Base-by-base conservation (phyloP, 768 basidiomycete species). In the Chlorophyllum brunneum region DNA sequence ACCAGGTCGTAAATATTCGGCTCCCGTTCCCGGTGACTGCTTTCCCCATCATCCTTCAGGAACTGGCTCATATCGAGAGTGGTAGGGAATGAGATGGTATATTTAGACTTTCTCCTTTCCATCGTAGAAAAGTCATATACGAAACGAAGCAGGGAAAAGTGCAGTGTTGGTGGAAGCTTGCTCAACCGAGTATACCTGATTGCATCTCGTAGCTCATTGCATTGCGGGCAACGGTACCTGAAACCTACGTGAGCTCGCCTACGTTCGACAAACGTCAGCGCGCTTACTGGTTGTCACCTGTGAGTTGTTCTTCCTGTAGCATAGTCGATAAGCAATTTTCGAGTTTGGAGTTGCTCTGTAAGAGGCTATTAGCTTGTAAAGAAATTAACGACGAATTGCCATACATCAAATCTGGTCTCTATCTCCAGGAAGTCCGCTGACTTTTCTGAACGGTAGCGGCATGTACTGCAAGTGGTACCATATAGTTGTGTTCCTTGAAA, bases 101-200 rank as follows among this genome's bases (percentile, higher is more conserved):
- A 79, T 65, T 93, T 93, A 48, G 85, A 86, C 70, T 98, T 98
- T 68, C 85, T 90, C 56, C 95, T 82, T 59, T 87, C 83, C 76
- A 86, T 81, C 0, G 85, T 82, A 20, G 81, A 69, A 29, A 85
- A 58, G 67, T 95, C 91, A 60, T 88, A 98, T 24, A 91, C 83
- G 67, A 98, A 98, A n/a, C 95, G 89, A 51, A 95, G 78, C 46
- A 98, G 69, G 18, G 93, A 93, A 60, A 98, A 86, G 67, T 98
- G 92, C 2, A 98, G 76, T 5, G 94, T 86, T 0, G 92, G 91
- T 1, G 95, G 95, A 4, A 97, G 76, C 47, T 76, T 64, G 22
- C 74, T 76, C 11, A 95, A 68, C 59, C 85, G 77, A 1, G 84
- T 85, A 58, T 85, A 84, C 6, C 95, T 83, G 15, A 79, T 84